These are phyloP conservation scores for Botrytis byssoidea DNA, from an alignment of 2,329 filamentous ascomycete genomes.

Conservation along the genomic window DNA sequence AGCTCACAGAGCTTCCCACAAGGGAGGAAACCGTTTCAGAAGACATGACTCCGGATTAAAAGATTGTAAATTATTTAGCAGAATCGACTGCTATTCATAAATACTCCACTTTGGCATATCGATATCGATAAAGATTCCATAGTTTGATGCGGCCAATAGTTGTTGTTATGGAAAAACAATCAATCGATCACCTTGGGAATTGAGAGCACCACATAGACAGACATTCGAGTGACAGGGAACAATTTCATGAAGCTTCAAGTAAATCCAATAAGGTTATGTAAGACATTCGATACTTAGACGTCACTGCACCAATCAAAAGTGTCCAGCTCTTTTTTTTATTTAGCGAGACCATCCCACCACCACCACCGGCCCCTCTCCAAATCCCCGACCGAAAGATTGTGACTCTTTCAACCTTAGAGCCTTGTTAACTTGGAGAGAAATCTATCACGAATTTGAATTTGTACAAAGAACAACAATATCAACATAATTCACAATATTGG, in stretches of 20 bases:
- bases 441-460: conserved; percentile 17
- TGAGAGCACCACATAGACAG: background rate
- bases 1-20: conserved; percentile 28
- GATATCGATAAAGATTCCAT: conserved; percentile 3
- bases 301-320: conserved; percentile 15
- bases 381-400: conserved; percentile 15
- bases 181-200: conserved; percentile 3
- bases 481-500: background rate
- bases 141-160: background rate
- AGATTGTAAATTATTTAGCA: conserved; percentile 14
- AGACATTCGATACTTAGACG: background rate
- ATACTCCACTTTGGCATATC: background rate
- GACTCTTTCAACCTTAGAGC: conserved; percentile 14
- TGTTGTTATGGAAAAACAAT: conserved; percentile 2
- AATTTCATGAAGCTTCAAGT: conserved; percentile 4
- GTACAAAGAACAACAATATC: conserved; percentile 14
- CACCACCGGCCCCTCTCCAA: conserved; percentile 19
- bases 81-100: conserved; percentile 1
- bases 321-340: conserved; percentile 17
- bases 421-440: background rate
- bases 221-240: conserved; percentile 8
- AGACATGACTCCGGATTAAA: background rate
- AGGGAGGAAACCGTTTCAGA: conserved; percentile 29
- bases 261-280: background rate
- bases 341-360: conserved; percentile 22